Evolutionary conservation across 2,329 filamentous ascomycete genomes (phyloP), one percentile per base, ranked within the genome.

Genomic region (Colletotrichum sp.): DNA sequence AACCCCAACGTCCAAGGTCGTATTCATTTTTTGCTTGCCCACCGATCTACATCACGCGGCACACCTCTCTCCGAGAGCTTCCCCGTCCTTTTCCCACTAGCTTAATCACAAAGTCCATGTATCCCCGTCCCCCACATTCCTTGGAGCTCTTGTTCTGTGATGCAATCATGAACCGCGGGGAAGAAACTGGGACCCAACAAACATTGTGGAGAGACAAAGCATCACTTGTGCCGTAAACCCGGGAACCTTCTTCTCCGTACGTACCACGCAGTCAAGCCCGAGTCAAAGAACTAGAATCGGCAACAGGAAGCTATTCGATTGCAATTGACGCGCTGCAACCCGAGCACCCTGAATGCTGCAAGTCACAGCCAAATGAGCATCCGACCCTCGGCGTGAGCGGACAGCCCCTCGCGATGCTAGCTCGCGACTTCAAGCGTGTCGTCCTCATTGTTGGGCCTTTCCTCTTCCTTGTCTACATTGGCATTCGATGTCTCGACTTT

Each of bases 341-440:
- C 32, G 6, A 58, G 16, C 18, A 34, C 3, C 16, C 55, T 34
- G 30, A 65, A 24, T n/a, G 24, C 14, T 24, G 30, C 32, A 5
- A 30, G 12, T 12, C 7, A 36, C 2, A 21, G 38, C 32, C 69
- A 14, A n/a, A 52, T 48, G 61, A 43, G 21, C 32, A 10, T 26
- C 63, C 32, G 52, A 9, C 21, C 21, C n/a, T 59, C 58, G 34
- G 43, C 28, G 3, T 26, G n/a, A 63, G 43, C 34, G n/a, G 14
- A 73, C 14, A 32, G 13, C 16, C 28, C 21, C 28, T 69, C 69
- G 63, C 69, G n/a, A 85, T 85, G 83, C 71, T 85, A 38, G 78
- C 81, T 28, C 79, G 80, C 63, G 83, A 85, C 66, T 72, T 82
- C 28, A 81, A 79, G 77, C 82, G 82, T 5, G 69, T 84, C 26